Evolutionary conservation across 208 protist genomes (phyloP).

Genomic region (Phytomonas serpens): DNA sequence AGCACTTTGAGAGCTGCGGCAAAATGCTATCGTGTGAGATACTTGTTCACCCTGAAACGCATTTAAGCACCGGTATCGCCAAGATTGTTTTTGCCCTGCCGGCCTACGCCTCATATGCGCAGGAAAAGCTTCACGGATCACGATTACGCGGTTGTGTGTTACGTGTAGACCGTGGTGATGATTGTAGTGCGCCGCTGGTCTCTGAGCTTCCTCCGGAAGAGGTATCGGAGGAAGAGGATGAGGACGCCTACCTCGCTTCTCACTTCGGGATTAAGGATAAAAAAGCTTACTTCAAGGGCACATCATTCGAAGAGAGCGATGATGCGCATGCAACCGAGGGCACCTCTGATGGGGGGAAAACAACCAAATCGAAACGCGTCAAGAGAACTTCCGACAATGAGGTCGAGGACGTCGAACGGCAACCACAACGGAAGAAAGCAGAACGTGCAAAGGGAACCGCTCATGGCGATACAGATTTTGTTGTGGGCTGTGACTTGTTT

Average conservation of each 20-base stretch:
- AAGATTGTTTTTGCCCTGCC: constrained; percentile 67
- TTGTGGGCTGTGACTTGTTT: neutral
- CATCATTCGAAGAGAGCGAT: constrained; percentile 52
- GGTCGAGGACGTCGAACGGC: neutral
- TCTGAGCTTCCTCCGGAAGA: constrained; percentile 29
- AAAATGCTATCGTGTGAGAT: constrained; percentile 57
- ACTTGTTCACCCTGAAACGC: constrained; percentile 70
- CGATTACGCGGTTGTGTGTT: constrained; percentile 64
- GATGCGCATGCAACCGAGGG: constrained; percentile 71
- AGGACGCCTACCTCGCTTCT: constrained; percentile 61
- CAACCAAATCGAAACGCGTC: constrained; percentile 6
- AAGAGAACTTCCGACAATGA: constrained; percentile 8
- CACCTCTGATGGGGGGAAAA: constrained; percentile 23
- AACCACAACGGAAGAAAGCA: constrained; percentile 10
- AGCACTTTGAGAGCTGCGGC: constrained; percentile 72
- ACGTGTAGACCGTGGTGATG: constrained; percentile 81
- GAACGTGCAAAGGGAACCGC: neutral
- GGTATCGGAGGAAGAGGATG: constrained; percentile 55
- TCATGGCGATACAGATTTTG: neutral
- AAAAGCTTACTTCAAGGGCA: constrained; percentile 74
- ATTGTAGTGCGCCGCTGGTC: constrained; percentile 53
- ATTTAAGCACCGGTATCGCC: constrained; percentile 65
- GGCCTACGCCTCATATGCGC: constrained; percentile 76
- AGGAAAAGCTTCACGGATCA: constrained; percentile 78
- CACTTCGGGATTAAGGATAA: constrained; percentile 73